phyloP scores from a whole-genome alignment of 108 stramenopile species.

The Epithemia pelagica region DNA sequence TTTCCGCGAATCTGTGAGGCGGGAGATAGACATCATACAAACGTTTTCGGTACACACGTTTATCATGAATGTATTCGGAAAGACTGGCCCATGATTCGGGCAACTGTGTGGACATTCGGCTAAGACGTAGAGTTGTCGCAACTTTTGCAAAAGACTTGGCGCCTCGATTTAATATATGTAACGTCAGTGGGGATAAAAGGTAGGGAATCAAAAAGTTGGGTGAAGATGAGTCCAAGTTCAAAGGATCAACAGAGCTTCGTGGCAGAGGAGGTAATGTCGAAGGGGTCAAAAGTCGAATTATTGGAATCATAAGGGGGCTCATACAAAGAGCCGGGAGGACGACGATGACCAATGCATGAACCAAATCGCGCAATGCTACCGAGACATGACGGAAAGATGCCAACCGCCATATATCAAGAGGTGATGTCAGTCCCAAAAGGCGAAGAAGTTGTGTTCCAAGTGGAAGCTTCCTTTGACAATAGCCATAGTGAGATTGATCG shows the following conservation, averaged over 20 bases:
- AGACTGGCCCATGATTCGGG: neutral
- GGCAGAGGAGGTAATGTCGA: neutral
- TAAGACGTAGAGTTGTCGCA: no score
- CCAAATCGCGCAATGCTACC: neutral
- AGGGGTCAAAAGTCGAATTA: no score
- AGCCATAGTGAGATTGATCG: no score
- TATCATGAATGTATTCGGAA: neutral
- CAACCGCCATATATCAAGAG: neutral
- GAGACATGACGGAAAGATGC: neutral
- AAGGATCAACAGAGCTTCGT: no score
- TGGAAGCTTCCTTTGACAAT: neutral
- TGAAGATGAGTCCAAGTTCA: neutral
- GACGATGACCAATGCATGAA: no score
- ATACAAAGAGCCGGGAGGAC: no score
- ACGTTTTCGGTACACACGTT: constrained; percentile 22
- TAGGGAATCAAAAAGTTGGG: neutral
- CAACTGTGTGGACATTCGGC: neutral
- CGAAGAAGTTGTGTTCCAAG: neutral
- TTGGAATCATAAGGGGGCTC: no score
- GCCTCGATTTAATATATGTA: no score
- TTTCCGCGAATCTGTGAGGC: no score
- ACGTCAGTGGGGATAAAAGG: neutral
- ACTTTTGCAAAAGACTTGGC: no score
- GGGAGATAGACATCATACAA: constrained; percentile 31
- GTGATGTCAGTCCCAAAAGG: neutral